Conservation (phyloP, 768 basidiomycete genomes). For the Phylloporus sp. region DNA sequence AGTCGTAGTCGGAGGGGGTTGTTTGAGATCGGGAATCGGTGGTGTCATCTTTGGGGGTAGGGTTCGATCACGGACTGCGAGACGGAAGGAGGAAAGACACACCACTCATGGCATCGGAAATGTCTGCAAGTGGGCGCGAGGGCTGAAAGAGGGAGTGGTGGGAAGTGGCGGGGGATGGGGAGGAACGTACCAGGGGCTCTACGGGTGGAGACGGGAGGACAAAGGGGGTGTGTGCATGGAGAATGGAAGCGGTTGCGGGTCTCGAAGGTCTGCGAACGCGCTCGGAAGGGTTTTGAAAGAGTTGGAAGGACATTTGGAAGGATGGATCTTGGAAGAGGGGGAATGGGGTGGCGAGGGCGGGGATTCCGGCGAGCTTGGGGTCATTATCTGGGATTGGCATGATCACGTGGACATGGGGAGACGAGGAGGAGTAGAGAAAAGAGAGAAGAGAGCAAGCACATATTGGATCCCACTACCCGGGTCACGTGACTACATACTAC, state of each 20-base stretch:
- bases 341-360: slow-evolving; percentile 21
- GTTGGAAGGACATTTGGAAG: slow-evolving; percentile 32
- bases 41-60: slow-evolving; percentile 15
- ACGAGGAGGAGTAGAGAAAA: too few species aligned
- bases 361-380: slow-evolving; percentile 10
- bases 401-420: slow-evolving; percentile 19
- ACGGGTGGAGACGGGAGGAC: slow-evolving; percentile 37
- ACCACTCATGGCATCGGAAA: slow-evolving; percentile 21
- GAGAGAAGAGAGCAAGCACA: not conserved
- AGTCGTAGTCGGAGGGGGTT: slow-evolving; percentile 45
- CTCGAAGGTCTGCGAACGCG: slow-evolving; percentile 29
- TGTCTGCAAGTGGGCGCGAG: not conserved
- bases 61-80: slow-evolving; percentile 10
- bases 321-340: slow-evolving; percentile 21
- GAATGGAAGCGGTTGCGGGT: slow-evolving; percentile 42
- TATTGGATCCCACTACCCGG: slow-evolving; percentile 21
- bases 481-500: slow-evolving; percentile 24
- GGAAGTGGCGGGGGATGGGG: not conserved
- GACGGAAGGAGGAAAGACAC: slow-evolving; percentile 5
- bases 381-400: slow-evolving; percentile 28
- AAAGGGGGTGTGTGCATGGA: slow-evolving; percentile 36
- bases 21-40: slow-evolving; percentile 18
- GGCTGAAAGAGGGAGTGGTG: slow-evolving; percentile 4
- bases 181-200: slow-evolving; percentile 9
- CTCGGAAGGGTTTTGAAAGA: slow-evolving; percentile 26